Evolutionary conservation across 2,329 filamentous ascomycete genomes (phyloP).

Genomic region (Botrytis byssoidea): DNA sequence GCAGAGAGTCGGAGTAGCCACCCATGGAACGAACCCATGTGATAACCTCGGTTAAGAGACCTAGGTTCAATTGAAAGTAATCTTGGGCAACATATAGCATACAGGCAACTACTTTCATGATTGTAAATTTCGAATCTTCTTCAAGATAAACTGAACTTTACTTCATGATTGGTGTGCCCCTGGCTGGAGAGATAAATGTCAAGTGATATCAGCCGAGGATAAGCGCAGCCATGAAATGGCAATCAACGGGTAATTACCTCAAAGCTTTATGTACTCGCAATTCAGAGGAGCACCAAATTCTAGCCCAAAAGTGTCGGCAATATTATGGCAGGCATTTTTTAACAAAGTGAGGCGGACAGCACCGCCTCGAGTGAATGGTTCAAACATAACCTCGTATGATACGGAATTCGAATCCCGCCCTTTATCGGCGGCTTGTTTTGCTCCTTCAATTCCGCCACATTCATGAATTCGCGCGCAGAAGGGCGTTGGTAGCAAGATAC

Average conservation of each 20-base stretch:
- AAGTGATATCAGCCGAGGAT: not conserved
- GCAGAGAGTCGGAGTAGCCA: too few species aligned
- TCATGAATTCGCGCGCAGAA: not conserved
- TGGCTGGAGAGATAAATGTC: not conserved
- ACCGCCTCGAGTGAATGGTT: not conserved
- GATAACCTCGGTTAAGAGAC: not conserved
- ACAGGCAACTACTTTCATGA: not conserved
- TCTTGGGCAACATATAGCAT: not conserved
- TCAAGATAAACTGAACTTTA: not conserved
- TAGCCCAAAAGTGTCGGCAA: not conserved
- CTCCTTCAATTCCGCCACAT: not conserved
- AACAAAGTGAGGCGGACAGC: constrained; percentile 7
- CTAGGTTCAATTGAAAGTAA: not conserved
- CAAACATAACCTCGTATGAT: not conserved
- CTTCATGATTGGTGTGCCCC: not conserved
- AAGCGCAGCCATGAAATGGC: not conserved
- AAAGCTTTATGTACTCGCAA: not conserved
- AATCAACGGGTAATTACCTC: not conserved
- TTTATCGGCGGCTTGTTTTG: not conserved
- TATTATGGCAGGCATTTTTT: not conserved
- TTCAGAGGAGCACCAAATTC: not conserved
- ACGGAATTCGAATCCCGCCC: not conserved
- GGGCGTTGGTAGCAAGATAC: not conserved
- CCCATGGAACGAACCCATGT: not conserved
- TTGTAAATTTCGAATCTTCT: not conserved